A percentile compares a stretch with the other conserved stretches of the same genome.
Evolutionary conservation across 2,329 filamentous ascomycete genomes (phyloP).

Genomic region (Fusarium multiceps): DNA sequence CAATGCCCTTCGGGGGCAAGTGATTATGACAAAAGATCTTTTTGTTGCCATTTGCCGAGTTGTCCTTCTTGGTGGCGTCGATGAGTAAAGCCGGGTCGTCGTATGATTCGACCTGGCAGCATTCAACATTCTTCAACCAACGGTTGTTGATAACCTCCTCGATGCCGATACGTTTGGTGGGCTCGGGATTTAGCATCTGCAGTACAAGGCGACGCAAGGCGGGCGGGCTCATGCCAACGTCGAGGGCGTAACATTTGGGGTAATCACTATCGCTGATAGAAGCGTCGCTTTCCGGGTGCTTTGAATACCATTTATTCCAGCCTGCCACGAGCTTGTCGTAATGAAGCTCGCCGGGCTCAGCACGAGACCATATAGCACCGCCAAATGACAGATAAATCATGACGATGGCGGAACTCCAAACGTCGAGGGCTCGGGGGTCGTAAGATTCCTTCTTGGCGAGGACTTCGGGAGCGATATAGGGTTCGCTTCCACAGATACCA

Average conservation of each 20-base stretch:
- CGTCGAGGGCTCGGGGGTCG: conserved; percentile 83
- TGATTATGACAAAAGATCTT: conserved; percentile 71
- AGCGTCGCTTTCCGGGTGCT: conserved; percentile 57
- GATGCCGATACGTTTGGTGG: conserved; percentile 75
- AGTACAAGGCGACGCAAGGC: conserved; percentile 77
- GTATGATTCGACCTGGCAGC: conserved; percentile 79
- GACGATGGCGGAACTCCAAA: conserved; percentile 87
- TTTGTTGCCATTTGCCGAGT: conserved; percentile 55
- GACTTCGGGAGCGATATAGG: conserved; percentile 90
- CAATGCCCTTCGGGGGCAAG: conserved; percentile 60
- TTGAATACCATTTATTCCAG: conserved; percentile 75
- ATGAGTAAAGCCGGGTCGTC: conserved; percentile 71
- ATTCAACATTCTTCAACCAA: conserved; percentile 81
- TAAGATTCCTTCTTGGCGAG: conserved; percentile 72
- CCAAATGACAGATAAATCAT: conserved; percentile 81
- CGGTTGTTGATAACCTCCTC: conserved; percentile 74
- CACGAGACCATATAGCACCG: conserved; percentile 79
- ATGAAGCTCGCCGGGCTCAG: conserved; percentile 65
- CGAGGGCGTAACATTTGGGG: conserved; percentile 73
- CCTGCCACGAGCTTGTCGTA: conserved; percentile 74
- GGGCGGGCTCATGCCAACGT: conserved; percentile 72
- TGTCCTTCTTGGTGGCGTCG: conserved; percentile 69
- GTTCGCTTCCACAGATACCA: conserved; percentile 85
- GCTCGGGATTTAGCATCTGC: conserved; percentile 85
- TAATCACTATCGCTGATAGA: conserved; percentile 68